These are phyloP conservation scores for Escovopsis sp. DNA, from an alignment of 2,329 filamentous ascomycete species.

Conservation along the genomic window DNA sequence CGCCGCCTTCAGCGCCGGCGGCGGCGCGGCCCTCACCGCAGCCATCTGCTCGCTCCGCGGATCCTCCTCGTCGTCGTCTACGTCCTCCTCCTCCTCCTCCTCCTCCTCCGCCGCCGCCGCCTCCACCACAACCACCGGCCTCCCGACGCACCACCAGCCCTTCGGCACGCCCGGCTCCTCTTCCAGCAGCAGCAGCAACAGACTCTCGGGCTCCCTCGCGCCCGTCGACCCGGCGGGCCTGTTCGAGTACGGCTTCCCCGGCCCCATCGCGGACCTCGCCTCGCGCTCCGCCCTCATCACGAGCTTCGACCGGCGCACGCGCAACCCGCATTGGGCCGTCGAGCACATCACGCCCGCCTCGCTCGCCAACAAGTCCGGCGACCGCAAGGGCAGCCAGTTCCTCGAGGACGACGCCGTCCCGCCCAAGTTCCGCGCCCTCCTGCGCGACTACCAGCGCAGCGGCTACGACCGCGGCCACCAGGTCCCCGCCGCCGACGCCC, in stretches of 20 bases:
- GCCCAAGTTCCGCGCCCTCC: constrained; percentile 70
- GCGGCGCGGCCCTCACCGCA: constrained; percentile 60
- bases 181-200: constrained; percentile 14
- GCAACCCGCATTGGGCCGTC: constrained; percentile 88
- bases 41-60: constrained; percentile 46
- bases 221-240: constrained; percentile 62
- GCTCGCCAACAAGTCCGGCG: constrained; percentile 56
- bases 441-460: constrained; percentile 88
- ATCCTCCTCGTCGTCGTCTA: too few species aligned
- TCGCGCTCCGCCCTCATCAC: constrained; percentile 65
- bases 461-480: constrained; percentile 96
- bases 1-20: constrained; percentile 60
- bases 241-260: constrained; percentile 83
- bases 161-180: constrained; percentile 20
- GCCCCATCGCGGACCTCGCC: constrained; percentile 72
- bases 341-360: constrained; percentile 93
- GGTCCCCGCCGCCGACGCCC: constrained; percentile 88
- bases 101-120: constrained; percentile 15
- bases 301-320: constrained; percentile 74
- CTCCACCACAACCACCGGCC: constrained; percentile 14
- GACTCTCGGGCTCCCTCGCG: constrained; percentile 13
- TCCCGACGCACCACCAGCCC: constrained; percentile 37
- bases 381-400: constrained; percentile 74
- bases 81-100: constrained; percentile 20
- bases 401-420: constrained; percentile 70